Evolutionary conservation across 1,284 basidiomycete species (phyloP), one percentile per base, ranked within the genome.

Genomic region (Sphaerobolus stellatus): DNA sequence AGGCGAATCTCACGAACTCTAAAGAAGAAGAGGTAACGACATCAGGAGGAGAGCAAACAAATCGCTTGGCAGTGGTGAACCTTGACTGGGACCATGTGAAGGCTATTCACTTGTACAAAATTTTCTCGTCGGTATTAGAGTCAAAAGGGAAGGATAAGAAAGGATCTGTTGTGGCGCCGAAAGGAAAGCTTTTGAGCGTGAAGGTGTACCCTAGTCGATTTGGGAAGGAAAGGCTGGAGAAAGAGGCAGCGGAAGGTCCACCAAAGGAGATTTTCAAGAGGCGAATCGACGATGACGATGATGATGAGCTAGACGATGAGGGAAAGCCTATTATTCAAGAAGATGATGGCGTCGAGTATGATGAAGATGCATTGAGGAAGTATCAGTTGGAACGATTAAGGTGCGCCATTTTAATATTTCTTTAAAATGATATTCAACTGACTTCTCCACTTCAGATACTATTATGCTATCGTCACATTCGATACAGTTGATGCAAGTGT

Each of bases 81-180:
- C 82, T 99, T 57, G 97, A 99, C 73, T 99, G 97, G 97, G 97
- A 99, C 71, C 84, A 98, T 72, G 84, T 99, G 53, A 88, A 90
- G 48, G 93, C 96, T 1, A 77, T 77, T 31, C 95, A 99, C 70
- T 75, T 99, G 24, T 98, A 84, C 82, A 94, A 92, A 70, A 91
- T 99, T 40, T 94, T 94, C 71, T 86, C 92, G 31, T 98, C 94
- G 4, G 82, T 96, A 50, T 79, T 98, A 18, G 86, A 87, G 4
- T 74, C 81, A 56, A 78, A 56, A 18, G 63, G 60, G 29, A 68
- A 66, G 56, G 58, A 52, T 45, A 54, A 52, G 18, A 20, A 62
- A 4, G 64, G 64, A 5, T 64, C 60, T 2, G 60, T 64, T 48
- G 63, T 78, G 5, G 70, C 68, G 4, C 76, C 28, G n/a, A 48